Percentiles rank a stretch among this genome's conserved stretches.
Evolutionary conservation across 495 filamentous ascomycete genomes (phyloP).

Genomic region (Neurospora intermedia): DNA sequence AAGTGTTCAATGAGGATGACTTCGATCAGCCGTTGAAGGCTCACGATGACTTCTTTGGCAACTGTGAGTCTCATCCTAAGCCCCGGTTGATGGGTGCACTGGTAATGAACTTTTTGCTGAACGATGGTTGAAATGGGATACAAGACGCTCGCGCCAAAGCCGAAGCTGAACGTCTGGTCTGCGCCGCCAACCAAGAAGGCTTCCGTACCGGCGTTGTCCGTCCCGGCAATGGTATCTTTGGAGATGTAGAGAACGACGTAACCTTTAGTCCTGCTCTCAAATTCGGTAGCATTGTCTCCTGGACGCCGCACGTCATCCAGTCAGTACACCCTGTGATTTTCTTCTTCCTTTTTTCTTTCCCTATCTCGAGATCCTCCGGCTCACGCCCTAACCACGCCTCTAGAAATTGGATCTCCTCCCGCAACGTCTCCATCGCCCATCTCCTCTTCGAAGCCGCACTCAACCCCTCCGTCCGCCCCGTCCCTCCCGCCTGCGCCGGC

Average conservation of each 20-base stretch:
- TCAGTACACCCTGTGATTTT: not conserved
- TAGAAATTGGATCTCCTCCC: slow-evolving; percentile 39
- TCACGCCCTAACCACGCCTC: not conserved
- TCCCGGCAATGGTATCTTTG: slow-evolving; percentile 49
- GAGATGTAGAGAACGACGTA: slow-evolving; percentile 32
- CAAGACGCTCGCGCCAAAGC: slow-evolving; percentile 37
- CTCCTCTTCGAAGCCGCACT: slow-evolving; percentile 47
- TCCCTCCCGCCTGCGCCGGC: slow-evolving; percentile 30
- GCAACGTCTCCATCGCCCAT: slow-evolving; percentile 48
- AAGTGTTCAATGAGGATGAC: slow-evolving; percentile 36
- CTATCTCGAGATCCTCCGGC: not conserved
- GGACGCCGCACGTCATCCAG: slow-evolving; percentile 40
- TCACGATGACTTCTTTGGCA: slow-evolving; percentile 42
- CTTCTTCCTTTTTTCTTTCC: not conserved
- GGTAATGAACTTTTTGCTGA: not conserved
- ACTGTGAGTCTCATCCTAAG: slow-evolving; percentile 26
- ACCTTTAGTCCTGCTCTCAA: slow-evolving; percentile 20
- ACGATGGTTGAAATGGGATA: not conserved
- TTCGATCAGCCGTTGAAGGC: slow-evolving; percentile 32
- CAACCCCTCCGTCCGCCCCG: slow-evolving; percentile 2
- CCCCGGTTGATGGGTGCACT: not conserved
- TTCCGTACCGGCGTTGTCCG: slow-evolving; percentile 50
- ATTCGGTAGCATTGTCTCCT: slow-evolving; percentile 23
- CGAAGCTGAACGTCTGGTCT: slow-evolving; percentile 42
- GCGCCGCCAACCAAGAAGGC: slow-evolving; percentile 30